These are phyloP conservation scores for Paramyrothecium sp. DNA, from an alignment of 2,329 filamentous ascomycete genomes.

Conservation along the genomic window DNA sequence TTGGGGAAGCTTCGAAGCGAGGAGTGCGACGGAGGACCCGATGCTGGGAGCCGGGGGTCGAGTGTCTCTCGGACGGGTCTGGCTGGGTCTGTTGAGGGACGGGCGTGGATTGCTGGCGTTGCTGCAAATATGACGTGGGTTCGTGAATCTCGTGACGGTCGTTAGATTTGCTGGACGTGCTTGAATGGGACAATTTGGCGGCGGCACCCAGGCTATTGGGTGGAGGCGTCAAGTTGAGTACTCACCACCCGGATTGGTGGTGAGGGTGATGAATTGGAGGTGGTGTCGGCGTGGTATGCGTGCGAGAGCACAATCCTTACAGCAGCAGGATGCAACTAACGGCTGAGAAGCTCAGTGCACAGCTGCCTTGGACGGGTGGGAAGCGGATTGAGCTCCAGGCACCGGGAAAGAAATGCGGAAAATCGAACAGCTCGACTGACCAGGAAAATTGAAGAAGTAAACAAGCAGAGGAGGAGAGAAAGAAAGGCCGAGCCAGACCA, in stretches of 20 bases:
- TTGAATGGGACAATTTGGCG: conserved; percentile 46
- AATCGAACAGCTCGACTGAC: not conserved
- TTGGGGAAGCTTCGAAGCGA: conserved; percentile 44
- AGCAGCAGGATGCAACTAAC: too few species aligned
- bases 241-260: conserved; percentile 38
- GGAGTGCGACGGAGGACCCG: conserved; percentile 51
- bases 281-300: conserved; percentile 12
- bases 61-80: conserved; percentile 37
- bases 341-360: too few species aligned
- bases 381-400: too few species aligned
- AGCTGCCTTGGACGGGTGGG: too few species aligned
- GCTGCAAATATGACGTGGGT: conserved; percentile 39
- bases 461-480: not conserved
- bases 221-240: conserved; percentile 47
- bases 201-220: conserved; percentile 31
- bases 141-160: conserved; percentile 57
- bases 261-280: conserved; percentile 10
- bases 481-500: not conserved
- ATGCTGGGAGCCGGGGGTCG: conserved; percentile 45
- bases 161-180: conserved; percentile 38
- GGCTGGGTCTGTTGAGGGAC: conserved; percentile 23
- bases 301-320: too few species aligned
- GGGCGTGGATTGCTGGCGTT: conserved; percentile 38
- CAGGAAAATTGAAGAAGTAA: not conserved
- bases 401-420: not conserved